Evolutionary conservation across 2,329 filamentous ascomycete species (phyloP).

Genomic region (Myriosclerotinia curreyana): DNA sequence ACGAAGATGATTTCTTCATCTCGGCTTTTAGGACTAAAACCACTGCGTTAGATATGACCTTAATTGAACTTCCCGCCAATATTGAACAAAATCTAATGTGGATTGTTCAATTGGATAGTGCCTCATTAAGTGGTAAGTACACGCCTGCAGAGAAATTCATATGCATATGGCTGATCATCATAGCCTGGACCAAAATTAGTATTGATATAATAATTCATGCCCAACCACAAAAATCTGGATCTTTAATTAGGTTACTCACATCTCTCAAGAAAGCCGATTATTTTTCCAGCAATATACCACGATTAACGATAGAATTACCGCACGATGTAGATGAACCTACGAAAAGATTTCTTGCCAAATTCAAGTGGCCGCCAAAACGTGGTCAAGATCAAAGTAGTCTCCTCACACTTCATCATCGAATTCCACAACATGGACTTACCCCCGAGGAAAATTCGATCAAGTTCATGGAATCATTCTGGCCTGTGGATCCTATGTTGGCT

Average conservation of each 20-base stretch:
- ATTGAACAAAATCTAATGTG: slow-evolving; percentile 65
- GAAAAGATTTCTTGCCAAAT: slow-evolving; percentile 58
- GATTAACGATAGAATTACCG: slow-evolving; percentile 82
- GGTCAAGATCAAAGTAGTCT: slow-evolving; percentile 46
- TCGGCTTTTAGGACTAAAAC: slow-evolving; percentile 57
- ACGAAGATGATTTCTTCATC: slow-evolving; percentile 68
- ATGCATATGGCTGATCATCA: slow-evolving; percentile 30
- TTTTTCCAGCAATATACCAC: slow-evolving; percentile 63
- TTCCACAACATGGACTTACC: slow-evolving; percentile 57
- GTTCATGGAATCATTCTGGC: slow-evolving; percentile 87
- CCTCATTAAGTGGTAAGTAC: slow-evolving; percentile 61
- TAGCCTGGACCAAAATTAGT: slow-evolving; percentile 73
- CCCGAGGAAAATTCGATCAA: slow-evolving; percentile 70
- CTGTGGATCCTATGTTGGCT: slow-evolving; percentile 57
- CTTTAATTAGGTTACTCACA: slow-evolving; percentile 70
- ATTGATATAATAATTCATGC: slow-evolving; percentile 86
- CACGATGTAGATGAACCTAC: slow-evolving; percentile 63
- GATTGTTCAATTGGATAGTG: slow-evolving; percentile 73
- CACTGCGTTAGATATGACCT: slow-evolving; percentile 50
- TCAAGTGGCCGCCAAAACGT: slow-evolving; percentile 62
- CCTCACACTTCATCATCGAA: slow-evolving; percentile 72
- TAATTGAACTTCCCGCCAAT: slow-evolving; percentile 71
- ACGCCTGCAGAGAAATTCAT: neutral
- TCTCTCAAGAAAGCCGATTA: slow-evolving; percentile 77
- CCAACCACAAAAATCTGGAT: slow-evolving; percentile 65